phyloP scores from a whole-genome alignment of 331 rosid genomes.

The Spiraea crenata region DNA sequence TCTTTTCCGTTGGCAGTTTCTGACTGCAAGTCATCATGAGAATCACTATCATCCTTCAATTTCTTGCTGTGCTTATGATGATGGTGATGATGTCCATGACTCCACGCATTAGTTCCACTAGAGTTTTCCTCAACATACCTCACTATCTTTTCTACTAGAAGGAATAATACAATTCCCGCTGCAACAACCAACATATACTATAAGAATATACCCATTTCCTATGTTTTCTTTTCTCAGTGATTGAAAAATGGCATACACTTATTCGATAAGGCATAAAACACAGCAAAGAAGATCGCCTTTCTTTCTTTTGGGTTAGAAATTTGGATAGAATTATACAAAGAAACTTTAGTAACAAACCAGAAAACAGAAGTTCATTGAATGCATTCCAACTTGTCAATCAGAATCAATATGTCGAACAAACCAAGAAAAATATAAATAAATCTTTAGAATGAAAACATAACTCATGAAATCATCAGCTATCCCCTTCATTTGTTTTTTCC shows the following conservation, averaged over 20 bases:
- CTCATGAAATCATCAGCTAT: not conserved
- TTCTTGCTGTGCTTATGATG: constrained; percentile 58
- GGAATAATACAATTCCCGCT: constrained; percentile 95
- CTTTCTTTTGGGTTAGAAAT: not conserved
- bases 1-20: constrained; percentile 28
- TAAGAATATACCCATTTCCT: not conserved
- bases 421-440: not conserved
- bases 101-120: constrained; percentile 59
- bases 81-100: constrained; percentile 81
- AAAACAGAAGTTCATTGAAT: not conserved
- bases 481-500: not conserved
- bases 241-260: not conserved
- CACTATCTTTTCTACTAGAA: constrained; percentile 88
- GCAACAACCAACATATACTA: constrained; percentile 31
- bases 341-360: not conserved
- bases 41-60: constrained; percentile 56
- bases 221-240: not conserved
- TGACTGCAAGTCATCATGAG: constrained; percentile 35
- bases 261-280: not conserved
- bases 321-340: not conserved
- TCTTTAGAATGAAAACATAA: not conserved
- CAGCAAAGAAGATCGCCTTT: not conserved
- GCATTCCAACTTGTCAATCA: not conserved
- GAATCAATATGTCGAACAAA: not conserved
- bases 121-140: constrained; percentile 90